Conservation (phyloP, 805 yeast genomes). For the Wickerhamomyces canadensis region DNA sequence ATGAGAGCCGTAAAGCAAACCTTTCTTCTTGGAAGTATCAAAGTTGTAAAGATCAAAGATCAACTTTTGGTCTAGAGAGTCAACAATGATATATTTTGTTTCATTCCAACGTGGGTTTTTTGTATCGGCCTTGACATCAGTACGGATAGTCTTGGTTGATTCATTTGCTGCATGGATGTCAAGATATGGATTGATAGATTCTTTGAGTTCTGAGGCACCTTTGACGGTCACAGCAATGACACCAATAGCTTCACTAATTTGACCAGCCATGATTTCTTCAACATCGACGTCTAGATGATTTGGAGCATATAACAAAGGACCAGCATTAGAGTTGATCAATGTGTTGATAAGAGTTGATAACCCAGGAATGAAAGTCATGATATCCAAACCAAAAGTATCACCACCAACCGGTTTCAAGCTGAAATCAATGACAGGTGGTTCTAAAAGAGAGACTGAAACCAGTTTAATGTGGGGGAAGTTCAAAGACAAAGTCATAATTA, state of each 20-base stretch:
- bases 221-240: constrained; percentile 58
- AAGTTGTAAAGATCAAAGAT: constrained; percentile 51
- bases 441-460: constrained; percentile 67
- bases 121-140: constrained; percentile 52
- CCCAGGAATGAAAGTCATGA: constrained; percentile 82
- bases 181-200: constrained; percentile 56
- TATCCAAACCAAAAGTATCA: constrained; percentile 79
- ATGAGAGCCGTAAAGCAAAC: constrained; percentile 43
- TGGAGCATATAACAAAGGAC: constrained; percentile 80
- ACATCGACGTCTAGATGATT: constrained; percentile 72
- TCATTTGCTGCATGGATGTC: constrained; percentile 39
- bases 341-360: constrained; percentile 65
- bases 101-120: constrained; percentile 64
- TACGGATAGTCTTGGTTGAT: constrained; percentile 37
- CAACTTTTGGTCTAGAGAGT: constrained; percentile 50
- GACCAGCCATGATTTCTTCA: constrained; percentile 61
- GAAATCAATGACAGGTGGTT: constrained; percentile 75
- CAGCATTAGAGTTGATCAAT: constrained; percentile 61
- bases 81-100: constrained; percentile 53
- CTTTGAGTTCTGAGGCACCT: constrained; percentile 45
- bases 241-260: constrained; percentile 64
- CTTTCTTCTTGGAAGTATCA: constrained; percentile 45
- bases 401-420: constrained; percentile 85
- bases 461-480: constrained; percentile 74
- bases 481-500: constrained; percentile 55